phyloP scores from a whole-genome alignment of 2,329 filamentous ascomycete species.

The Bertia moriformis region DNA sequence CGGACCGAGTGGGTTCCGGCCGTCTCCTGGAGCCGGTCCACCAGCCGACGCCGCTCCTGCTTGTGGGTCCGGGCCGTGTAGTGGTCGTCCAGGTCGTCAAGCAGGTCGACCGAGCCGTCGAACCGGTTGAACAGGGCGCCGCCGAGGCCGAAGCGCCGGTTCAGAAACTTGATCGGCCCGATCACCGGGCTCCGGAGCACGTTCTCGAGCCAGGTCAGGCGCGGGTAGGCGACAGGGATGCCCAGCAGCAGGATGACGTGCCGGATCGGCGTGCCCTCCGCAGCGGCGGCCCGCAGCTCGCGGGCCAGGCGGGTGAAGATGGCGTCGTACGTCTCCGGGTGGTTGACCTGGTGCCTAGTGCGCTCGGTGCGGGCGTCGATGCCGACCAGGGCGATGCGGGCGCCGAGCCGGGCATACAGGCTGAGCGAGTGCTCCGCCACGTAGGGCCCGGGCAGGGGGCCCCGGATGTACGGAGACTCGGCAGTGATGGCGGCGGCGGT shows the following conservation, averaged over 20 bases:
- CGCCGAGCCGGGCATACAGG: constrained; percentile 71
- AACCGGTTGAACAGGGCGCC: constrained; percentile 86
- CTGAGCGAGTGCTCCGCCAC: constrained; percentile 79
- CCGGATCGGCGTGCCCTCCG: constrained; percentile 61
- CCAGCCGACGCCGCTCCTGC: constrained; percentile 62
- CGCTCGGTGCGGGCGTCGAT: constrained; percentile 90
- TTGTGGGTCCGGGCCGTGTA: constrained; percentile 91
- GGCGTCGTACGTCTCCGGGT: constrained; percentile 74
- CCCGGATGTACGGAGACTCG: constrained; percentile 67
- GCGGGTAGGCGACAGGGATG: constrained; percentile 77
- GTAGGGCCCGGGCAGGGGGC: constrained; percentile 68
- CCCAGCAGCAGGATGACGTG: constrained; percentile 79
- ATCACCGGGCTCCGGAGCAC: constrained; percentile 76
- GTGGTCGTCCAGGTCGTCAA: constrained; percentile 89
- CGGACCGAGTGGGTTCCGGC: constrained; percentile 77
- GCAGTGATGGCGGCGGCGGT: constrained; percentile 22
- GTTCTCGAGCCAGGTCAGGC: constrained; percentile 92
- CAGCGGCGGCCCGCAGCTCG: constrained; percentile 57
- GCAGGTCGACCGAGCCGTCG: constrained; percentile 79
- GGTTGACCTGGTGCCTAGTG: constrained; percentile 87
- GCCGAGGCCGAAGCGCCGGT: constrained; percentile 75
- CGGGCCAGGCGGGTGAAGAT: constrained; percentile 63
- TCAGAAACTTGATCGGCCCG: constrained; percentile 75
- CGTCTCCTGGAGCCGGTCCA: constrained; percentile 70
- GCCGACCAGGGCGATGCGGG: constrained; percentile 70